Evolutionary conservation across 192 early-diverging fungal species (phyloP).

Genomic region (Thoreauomyces humboldtii): DNA sequence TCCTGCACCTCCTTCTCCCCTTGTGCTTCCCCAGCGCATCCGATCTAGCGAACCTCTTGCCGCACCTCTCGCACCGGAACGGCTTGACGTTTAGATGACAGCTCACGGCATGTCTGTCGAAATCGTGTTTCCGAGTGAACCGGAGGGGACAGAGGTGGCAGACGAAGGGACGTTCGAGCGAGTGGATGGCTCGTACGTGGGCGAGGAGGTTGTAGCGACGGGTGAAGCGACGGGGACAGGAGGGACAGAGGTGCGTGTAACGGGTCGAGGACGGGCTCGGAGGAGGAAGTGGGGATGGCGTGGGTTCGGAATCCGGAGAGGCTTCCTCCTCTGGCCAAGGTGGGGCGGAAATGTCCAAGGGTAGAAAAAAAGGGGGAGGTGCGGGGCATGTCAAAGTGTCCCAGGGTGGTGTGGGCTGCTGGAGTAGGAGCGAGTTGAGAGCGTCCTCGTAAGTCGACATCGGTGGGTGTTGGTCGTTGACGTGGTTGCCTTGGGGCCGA

Average conservation of each 20-base stretch:
- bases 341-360: too few species aligned
- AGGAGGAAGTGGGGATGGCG: too few species aligned
- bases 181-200: conserved; percentile 48
- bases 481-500: too few species aligned
- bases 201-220: conserved; percentile 56
- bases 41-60: conserved; percentile 7
- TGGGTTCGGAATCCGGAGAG: too few species aligned
- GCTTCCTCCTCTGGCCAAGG: too few species aligned
- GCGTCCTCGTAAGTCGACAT: too few species aligned
- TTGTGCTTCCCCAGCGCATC: conserved; percentile 25
- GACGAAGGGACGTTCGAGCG: conserved; percentile 46
- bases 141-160: conserved; percentile 57
- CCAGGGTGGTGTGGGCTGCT: too few species aligned
- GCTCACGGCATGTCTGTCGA: conserved; percentile 50
- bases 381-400: too few species aligned
- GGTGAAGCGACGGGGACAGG: conserved; percentile 53
- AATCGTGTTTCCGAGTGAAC: conserved; percentile 71
- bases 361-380: too few species aligned
- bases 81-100: conserved; percentile 6
- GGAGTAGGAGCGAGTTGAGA: too few species aligned
- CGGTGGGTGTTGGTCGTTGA: too few species aligned
- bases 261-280: too few species aligned
- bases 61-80: conserved; percentile 1
- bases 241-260: conserved; percentile 16
- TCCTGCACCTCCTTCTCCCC: not conserved